Percentiles rank a stretch among this genome's conserved stretches.
These are phyloP conservation scores for Nakazawaea molendinolei DNA, from an alignment of 805 yeast genomes.

Conservation along the genomic window DNA sequence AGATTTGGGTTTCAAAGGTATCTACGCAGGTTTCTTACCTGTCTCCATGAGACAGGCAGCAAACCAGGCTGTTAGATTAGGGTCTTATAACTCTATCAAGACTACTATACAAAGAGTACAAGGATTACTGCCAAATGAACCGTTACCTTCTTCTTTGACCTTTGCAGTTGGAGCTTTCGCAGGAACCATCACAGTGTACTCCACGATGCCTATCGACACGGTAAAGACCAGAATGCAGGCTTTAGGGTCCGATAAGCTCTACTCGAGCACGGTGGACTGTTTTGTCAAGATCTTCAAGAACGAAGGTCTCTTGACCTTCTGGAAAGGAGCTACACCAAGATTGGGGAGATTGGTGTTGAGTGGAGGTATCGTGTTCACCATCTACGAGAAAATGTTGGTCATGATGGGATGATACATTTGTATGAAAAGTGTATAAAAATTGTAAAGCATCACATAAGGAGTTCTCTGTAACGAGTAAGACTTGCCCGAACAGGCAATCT, in stretches of 20 bases:
- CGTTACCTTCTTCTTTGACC: slow-evolving; percentile 72
- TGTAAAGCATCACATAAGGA: not conserved
- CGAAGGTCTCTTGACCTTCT: slow-evolving; percentile 86
- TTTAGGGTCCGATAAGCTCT: slow-evolving; percentile 64
- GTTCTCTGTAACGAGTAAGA: too few species aligned
- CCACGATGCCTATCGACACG: slow-evolving; percentile 94
- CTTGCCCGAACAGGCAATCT: too few species aligned
- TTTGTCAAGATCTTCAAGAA: slow-evolving; percentile 72
- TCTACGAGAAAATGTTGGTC: slow-evolving; percentile 82
- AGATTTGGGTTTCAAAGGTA: slow-evolving; percentile 78
- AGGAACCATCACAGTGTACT: slow-evolving; percentile 82
- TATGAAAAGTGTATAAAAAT: not conserved
- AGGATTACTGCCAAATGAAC: slow-evolving; percentile 59
- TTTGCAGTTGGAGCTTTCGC: slow-evolving; percentile 88
- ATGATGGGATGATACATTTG: slow-evolving; percentile 31
- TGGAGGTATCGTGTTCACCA: slow-evolving; percentile 96
- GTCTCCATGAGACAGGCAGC: slow-evolving; percentile 95
- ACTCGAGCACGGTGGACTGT: slow-evolving; percentile 75
- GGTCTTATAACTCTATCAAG: slow-evolving; percentile 87
- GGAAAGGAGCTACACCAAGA: slow-evolving; percentile 99
- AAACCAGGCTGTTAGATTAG: slow-evolving; percentile 89
- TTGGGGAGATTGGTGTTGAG: slow-evolving; percentile 85
- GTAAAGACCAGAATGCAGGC: slow-evolving; percentile 98
- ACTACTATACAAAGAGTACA: slow-evolving; percentile 66
- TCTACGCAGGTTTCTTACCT: slow-evolving; percentile 86